Base-by-base conservation (phyloP, 495 filamentous ascomycete genomes). In the Cladorrhinum samala region DNA sequence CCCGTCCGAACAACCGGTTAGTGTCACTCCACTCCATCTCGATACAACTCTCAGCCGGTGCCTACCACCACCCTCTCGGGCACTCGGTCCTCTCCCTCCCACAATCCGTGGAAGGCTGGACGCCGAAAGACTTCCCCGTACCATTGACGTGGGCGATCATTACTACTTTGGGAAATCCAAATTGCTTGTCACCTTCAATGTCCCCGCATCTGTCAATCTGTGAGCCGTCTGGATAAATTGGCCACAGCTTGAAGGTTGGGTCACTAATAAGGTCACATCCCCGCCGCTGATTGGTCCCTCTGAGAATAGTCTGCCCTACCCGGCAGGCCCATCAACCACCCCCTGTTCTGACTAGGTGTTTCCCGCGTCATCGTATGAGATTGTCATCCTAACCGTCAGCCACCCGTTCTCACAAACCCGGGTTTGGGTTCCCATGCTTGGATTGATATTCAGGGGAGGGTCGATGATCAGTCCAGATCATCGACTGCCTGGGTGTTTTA, bases 161-260 rank as follows among this genome's bases (percentile, higher is more conserved):
- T 11, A 4, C 24, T 19, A 18, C 30, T 17, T 47, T 23, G 45
- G 24, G 25, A 30, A 4, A 13, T 19, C 18, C 14, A 45, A 8
- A 45, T 45, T 19, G 23, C 18, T 45, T 13, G 42, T 30, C 21
- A 27, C 24, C 21, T 23, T 23, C 45, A 47, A 13, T 23, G 9
- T 30, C 45, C 45, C 45, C 45, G 45, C 45, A 47, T 27, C 9
- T 27, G 14, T 47, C 24, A 47, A 47, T 47, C 45, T 47, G 17
- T 23, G 16, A 14, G 45, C 45, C 45, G 45, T 21, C 45, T 47
- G 45, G 45, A 17, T 47, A 47, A 47, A 47, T 45, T 13, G 21
- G 20, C 42, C 20, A 13, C 42, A 23, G n/a, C n/a, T n/a, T n/a
- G n/a, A n/a, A n/a, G n/a, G n/a, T n/a, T n/a, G n/a, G n/a, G n/a